phyloP scores from a whole-genome alignment of 805 yeast genomes.

The Schwanniomyces pseudopolymorphus region DNA sequence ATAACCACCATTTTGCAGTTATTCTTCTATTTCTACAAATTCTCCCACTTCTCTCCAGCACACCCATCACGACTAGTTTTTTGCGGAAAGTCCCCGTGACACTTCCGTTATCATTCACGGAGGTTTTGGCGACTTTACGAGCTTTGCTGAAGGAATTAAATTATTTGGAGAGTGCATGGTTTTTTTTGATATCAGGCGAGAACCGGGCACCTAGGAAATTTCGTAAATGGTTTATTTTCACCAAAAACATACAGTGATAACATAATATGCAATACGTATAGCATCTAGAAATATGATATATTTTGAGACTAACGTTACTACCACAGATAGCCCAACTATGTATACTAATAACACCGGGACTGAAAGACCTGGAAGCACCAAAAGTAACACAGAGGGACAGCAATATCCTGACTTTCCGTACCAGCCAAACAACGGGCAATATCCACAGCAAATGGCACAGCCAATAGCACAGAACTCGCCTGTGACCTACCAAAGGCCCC shows the following conservation, averaged over 20 bases:
- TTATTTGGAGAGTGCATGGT: background rate
- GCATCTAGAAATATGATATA: constrained; percentile 11
- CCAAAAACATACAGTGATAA: background rate
- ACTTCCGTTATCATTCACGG: no score
- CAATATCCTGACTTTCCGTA: constrained; percentile 1
- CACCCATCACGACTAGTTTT: no score
- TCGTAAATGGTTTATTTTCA: background rate
- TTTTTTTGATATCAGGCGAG: background rate
- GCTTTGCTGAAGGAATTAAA: no score
- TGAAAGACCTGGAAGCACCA: background rate
- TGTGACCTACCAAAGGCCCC: background rate
- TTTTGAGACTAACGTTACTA: constrained; percentile 17
- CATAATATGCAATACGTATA: background rate
- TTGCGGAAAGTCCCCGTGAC: no score
- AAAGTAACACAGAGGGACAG: background rate
- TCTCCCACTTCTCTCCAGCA: no score
- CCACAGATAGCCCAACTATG: constrained; percentile 10
- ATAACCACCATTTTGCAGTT: no score
- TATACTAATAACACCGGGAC: constrained; percentile 3
- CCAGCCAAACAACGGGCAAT: background rate
- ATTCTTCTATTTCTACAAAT: no score
- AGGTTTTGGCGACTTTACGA: background rate
- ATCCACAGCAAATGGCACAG: background rate
- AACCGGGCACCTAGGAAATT: background rate
- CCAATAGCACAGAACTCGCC: background rate